These are phyloP conservation scores for Zalaria sp. DNA, from an alignment of 2,329 filamentous ascomycete genomes.

Conservation along the genomic window DNA sequence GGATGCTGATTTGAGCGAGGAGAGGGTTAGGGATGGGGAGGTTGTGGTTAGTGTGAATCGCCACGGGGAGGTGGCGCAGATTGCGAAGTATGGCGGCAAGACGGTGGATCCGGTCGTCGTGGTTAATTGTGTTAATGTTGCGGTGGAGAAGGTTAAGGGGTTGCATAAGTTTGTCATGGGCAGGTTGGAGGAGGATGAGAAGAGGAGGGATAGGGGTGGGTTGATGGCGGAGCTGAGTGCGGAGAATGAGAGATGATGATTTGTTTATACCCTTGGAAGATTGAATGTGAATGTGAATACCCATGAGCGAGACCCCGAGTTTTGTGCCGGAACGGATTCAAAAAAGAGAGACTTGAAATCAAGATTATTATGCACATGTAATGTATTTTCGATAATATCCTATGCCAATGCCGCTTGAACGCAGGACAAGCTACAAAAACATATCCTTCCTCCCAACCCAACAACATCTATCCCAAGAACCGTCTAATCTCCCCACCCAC, in stretches of 20 bases:
- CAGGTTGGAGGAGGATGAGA: conserved; percentile 63
- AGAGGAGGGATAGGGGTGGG: conserved; percentile 64
- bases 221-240: conserved; percentile 66
- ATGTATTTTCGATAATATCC: too few relatives aligned
- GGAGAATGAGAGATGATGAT: conserved; percentile 56
- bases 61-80: conserved; percentile 79
- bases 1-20: conserved; percentile 62
- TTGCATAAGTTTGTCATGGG: conserved; percentile 60
- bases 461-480: conserved; percentile 49
- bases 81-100: conserved; percentile 77
- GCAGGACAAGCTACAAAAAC: too few relatives aligned
- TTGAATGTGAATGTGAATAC: too few relatives aligned
- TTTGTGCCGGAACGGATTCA: too few relatives aligned
- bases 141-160: conserved; percentile 66
- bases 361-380: too few relatives aligned
- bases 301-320: too few relatives aligned
- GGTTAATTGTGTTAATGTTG: conserved; percentile 60
- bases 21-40: conserved; percentile 59
- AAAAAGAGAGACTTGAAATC: too few relatives aligned
- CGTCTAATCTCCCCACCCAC: conserved; percentile 71
- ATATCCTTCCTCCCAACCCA: too few relatives aligned
- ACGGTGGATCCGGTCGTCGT: conserved; percentile 68
- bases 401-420: too few relatives aligned
- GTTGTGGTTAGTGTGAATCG: conserved; percentile 76
- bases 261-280: too few relatives aligned